Conservation (phyloP, 805 yeast genomes). For the Myxozyma neotropica region DNA sequence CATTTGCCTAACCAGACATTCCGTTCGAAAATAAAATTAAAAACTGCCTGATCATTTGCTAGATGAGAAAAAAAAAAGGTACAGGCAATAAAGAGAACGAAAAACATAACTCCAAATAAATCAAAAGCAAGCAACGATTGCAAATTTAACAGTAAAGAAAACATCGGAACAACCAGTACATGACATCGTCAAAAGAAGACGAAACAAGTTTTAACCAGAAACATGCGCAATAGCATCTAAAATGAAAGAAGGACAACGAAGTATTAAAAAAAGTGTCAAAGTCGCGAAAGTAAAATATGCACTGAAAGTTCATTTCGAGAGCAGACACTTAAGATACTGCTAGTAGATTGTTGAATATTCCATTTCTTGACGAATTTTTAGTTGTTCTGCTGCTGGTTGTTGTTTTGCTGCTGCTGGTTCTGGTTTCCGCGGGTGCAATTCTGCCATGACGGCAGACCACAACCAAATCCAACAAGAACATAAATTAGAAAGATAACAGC, state of each 20-base stretch:
- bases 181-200: too few relatives aligned
- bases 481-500: conserved; percentile 30
- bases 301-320: background rate
- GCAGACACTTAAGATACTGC: too few relatives aligned
- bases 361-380: too few relatives aligned
- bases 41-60: too few relatives aligned
- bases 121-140: background rate
- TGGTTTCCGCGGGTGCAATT: conserved; percentile 26
- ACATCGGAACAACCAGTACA: too few relatives aligned
- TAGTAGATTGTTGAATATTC: too few relatives aligned
- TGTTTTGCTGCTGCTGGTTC: conserved; percentile 2
- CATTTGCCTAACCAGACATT: too few relatives aligned
- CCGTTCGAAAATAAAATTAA: too few relatives aligned
- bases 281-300: background rate
- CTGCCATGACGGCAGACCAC: conserved; percentile 35
- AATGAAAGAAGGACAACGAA: background rate
- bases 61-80: too few relatives aligned
- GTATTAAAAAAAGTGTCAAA: background rate
- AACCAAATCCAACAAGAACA: conserved; percentile 34
- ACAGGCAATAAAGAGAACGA: background rate
- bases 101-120: conserved; percentile 1
- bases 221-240: background rate
- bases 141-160: background rate
- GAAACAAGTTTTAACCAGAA: too few relatives aligned
- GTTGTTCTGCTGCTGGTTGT: background rate